Evolutionary conservation across 148 eudicot genomes (phyloP).

Genomic region (Agrostemma githago): DNA sequence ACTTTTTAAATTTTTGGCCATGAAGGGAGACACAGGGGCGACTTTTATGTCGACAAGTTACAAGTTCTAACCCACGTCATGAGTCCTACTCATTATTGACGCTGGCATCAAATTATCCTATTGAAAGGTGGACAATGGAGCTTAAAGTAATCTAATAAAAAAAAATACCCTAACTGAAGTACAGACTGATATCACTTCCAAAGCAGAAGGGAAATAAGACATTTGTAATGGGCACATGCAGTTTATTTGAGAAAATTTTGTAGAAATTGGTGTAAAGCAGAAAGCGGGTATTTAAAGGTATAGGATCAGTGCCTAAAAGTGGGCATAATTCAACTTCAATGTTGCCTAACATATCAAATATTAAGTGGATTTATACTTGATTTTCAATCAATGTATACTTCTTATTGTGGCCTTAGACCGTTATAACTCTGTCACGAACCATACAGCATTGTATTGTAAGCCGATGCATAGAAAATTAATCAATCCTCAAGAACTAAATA

Average conservation of each 20-base stretch:
- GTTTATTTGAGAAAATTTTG: not conserved
- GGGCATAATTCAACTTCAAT: constrained; percentile 5
- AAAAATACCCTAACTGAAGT: not conserved
- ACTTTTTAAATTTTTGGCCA: not conserved
- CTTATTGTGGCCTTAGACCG: not conserved
- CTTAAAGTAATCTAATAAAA: not conserved
- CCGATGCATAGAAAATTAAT: not conserved
- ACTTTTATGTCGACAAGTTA: not conserved
- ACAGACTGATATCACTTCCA: not conserved
- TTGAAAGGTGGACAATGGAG: not conserved
- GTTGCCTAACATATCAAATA: not conserved
- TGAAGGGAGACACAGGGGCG: not conserved
- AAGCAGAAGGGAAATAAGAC: not conserved
- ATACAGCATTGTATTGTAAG: not conserved
- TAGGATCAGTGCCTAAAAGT: not conserved
- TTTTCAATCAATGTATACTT: not conserved
- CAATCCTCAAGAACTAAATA: not conserved
- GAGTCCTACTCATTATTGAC: not conserved
- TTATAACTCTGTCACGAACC: not conserved
- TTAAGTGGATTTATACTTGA: not conserved
- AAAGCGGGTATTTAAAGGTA: not conserved
- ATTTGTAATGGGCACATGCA: not conserved
- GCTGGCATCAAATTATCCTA: not conserved
- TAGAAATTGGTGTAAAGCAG: not conserved
- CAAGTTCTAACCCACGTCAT: not conserved